Conservation (phyloP, 352 stramenopile genomes). For the Pythium coloratum region DNA sequence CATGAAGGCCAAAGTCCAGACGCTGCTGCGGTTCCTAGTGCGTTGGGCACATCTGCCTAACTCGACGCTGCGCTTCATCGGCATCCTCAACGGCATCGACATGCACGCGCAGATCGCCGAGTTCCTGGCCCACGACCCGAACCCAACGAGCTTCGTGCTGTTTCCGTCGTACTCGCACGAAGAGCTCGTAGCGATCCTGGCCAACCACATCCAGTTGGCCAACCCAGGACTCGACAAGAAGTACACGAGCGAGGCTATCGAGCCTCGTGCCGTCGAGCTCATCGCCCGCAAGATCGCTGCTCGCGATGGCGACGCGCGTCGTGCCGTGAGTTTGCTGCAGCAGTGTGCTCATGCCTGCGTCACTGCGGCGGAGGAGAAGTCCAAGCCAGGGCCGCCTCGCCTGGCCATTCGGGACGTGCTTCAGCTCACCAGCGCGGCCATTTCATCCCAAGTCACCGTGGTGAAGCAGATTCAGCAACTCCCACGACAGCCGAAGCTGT, state of each 20-base stretch:
- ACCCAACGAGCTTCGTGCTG: slow-evolving; percentile 36
- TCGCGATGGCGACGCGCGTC: slow-evolving; percentile 63
- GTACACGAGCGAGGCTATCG: slow-evolving; percentile 26
- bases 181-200: slow-evolving; percentile 50
- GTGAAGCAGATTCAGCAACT: slow-evolving; percentile 59
- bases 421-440: slow-evolving; percentile 35
- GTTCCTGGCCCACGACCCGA: slow-evolving; percentile 33
- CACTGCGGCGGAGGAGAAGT: background rate
- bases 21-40: slow-evolving; percentile 59
- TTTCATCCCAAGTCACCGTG: slow-evolving; percentile 35
- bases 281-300: slow-evolving; percentile 68
- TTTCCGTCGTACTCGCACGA: slow-evolving; percentile 63
- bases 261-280: slow-evolving; percentile 54
- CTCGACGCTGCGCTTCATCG: slow-evolving; percentile 47
- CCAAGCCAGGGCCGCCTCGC: background rate
- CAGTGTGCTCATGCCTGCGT: slow-evolving; percentile 43
- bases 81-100: slow-evolving; percentile 76
- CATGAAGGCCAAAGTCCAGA: slow-evolving; percentile 44
- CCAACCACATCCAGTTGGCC: slow-evolving; percentile 35
- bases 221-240: background rate
- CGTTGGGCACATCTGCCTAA: slow-evolving; percentile 47
- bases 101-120: slow-evolving; percentile 58
- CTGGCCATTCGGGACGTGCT: slow-evolving; percentile 40
- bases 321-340: slow-evolving; percentile 59
- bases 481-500: slow-evolving; percentile 60